phyloP scores from a whole-genome alignment of 2,329 filamentous ascomycete species.

The Fusarium sp. region DNA sequence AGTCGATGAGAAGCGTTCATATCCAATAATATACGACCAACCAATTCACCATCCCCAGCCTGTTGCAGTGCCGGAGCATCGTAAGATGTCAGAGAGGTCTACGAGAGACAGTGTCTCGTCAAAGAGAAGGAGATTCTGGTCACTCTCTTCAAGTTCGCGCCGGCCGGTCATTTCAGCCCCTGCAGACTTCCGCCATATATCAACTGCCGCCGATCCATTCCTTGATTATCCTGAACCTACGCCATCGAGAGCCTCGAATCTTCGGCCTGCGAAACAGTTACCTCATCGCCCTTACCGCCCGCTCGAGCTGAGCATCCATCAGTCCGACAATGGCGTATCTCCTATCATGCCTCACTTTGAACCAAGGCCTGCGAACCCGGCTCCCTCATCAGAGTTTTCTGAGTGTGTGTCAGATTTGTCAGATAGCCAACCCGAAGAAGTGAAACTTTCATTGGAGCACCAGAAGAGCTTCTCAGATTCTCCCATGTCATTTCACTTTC shows the following conservation, averaged over 20 bases:
- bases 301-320: conserved; percentile 65
- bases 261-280: conserved; percentile 37
- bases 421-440: conserved; percentile 37
- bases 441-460: conserved; percentile 46
- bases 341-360: conserved; percentile 65
- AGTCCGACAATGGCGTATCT: conserved; percentile 56
- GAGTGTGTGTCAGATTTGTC: conserved; percentile 45
- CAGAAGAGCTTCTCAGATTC: conserved; percentile 58
- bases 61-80: conserved; percentile 38
- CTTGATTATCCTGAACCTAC: conserved; percentile 37
- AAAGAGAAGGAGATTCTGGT: conserved; percentile 57
- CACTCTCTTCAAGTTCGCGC: conserved; percentile 55
- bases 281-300: conserved; percentile 58
- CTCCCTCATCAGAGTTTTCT: conserved; percentile 48
- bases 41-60: conserved; percentile 42
- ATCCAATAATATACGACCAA: conserved; percentile 43
- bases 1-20: conserved; percentile 45
- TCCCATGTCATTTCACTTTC: conserved; percentile 63
- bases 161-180: conserved; percentile 67
- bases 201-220: conserved; percentile 57
- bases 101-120: conserved; percentile 55
- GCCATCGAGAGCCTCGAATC: conserved; percentile 33
- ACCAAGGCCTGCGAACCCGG: conserved; percentile 47
- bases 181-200: conserved; percentile 67
- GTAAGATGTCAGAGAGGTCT: conserved; percentile 34